Evolutionary conservation across 176 grass and related monocot genomes (phyloP).

Genomic region (Pontederia paniculata): DNA sequence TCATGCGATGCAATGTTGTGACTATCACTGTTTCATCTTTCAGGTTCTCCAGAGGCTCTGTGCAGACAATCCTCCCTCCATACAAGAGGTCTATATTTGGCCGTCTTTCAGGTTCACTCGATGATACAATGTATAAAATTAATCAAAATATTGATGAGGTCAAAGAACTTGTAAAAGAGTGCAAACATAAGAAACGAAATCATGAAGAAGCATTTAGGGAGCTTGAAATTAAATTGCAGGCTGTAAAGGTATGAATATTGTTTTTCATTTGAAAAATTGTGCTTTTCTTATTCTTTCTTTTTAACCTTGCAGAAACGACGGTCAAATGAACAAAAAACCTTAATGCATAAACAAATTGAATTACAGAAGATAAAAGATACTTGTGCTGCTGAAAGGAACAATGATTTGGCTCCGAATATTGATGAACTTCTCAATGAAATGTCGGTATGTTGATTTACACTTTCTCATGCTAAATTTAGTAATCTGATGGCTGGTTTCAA

Average conservation of each 20-base stretch:
- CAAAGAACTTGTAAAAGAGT: conserved; percentile 30
- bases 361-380: conserved; percentile 44
- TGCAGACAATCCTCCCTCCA: conserved; percentile 64
- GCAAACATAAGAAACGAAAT: conserved; percentile 14
- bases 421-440: conserved; percentile 68
- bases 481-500: too few relatives aligned
- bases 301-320: conserved; percentile 39
- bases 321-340: conserved; percentile 27
- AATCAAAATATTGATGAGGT: conserved; percentile 35
- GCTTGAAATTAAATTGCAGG: conserved; percentile 23
- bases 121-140: conserved; percentile 44
- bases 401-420: conserved; percentile 28
- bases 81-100: conserved; percentile 28
- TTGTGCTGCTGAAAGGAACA: conserved; percentile 41
- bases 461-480: background rate
- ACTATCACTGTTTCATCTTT: conserved; percentile 19
- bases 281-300: conserved; percentile 11
- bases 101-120: conserved; percentile 60
- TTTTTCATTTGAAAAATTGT: background rate
- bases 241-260: conserved; percentile 52
- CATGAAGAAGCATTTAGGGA: conserved; percentile 18
- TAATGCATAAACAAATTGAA: conserved; percentile 37
- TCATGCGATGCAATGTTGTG: background rate
- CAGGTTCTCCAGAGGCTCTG: conserved; percentile 61
- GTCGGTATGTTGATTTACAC: conserved; percentile 31